Evolutionary conservation across 306 rosid genomes (phyloP).

Genomic region (Lagenaria siceraria): DNA sequence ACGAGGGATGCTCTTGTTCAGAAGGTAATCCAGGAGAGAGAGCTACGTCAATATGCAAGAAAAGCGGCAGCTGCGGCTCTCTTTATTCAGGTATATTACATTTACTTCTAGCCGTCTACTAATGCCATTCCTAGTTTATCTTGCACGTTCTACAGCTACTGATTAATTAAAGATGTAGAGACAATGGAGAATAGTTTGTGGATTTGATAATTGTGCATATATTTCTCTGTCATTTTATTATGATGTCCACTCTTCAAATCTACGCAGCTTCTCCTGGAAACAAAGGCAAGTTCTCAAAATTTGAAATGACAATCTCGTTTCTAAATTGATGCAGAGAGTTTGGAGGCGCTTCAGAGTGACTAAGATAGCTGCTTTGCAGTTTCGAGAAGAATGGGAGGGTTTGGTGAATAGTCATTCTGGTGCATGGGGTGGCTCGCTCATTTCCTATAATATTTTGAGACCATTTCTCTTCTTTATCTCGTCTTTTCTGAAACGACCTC

Average conservation of each 20-base stretch:
- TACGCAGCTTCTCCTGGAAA: not conserved
- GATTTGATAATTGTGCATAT: not conserved
- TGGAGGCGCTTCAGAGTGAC: slow-evolving; percentile 71
- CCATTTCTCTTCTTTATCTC: slow-evolving; percentile 70
- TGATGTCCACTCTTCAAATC: not conserved
- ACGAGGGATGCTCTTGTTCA: slow-evolving; percentile 84
- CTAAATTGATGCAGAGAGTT: slow-evolving; percentile 46
- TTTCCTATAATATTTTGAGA: slow-evolving; percentile 50
- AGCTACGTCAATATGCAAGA: slow-evolving; percentile 71
- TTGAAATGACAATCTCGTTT: not conserved
- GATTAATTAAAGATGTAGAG: not conserved
- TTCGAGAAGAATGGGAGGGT: slow-evolving; percentile 74
- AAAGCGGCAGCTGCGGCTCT: slow-evolving; percentile 75
- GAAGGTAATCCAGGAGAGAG: slow-evolving; percentile 76
- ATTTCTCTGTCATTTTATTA: not conserved
- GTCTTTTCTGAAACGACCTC: slow-evolving; percentile 30
- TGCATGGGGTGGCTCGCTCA: slow-evolving; percentile 33
- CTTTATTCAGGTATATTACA: slow-evolving; percentile 60
- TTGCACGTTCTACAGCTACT: not conserved
- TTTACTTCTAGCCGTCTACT: not conserved
- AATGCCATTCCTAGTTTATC: not conserved
- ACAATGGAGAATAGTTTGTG: not conserved
- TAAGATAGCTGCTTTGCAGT: slow-evolving; percentile 38
- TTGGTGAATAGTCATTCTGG: slow-evolving; percentile 29
- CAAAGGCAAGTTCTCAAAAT: not conserved